These are phyloP conservation scores for Pseudogymnoascus sp. DNA, from an alignment of 2,329 filamentous ascomycete genomes.

Conservation along the genomic window DNA sequence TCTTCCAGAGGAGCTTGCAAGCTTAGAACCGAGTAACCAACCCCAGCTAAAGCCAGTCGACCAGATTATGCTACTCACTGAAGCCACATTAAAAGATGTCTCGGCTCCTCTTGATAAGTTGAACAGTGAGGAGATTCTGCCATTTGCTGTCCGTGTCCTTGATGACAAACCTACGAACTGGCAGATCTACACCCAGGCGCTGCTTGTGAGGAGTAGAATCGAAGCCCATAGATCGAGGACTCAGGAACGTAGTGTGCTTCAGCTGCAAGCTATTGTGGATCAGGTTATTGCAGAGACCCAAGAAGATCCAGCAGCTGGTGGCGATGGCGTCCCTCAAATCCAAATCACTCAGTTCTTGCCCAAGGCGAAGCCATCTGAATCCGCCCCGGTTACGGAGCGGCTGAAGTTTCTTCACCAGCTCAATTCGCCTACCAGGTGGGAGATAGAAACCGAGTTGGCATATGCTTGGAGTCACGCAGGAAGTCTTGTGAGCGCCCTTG, in stretches of 20 bases:
- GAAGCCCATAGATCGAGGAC: conserved; percentile 84
- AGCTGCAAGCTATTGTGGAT: conserved; percentile 91
- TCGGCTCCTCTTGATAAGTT: conserved; percentile 75
- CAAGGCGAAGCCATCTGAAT: conserved; percentile 64
- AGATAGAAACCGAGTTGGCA: conserved; percentile 87
- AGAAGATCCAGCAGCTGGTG: conserved; percentile 18
- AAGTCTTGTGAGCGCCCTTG: conserved; percentile 79
- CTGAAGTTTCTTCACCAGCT: conserved; percentile 79
- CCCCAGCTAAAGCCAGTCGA: conserved; percentile 77
- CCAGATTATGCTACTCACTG: conserved; percentile 83
- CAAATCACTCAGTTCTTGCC: conserved; percentile 75
- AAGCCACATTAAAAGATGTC: conserved; percentile 81
- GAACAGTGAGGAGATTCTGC: conserved; percentile 87
- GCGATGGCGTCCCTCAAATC: conserved; percentile 32
- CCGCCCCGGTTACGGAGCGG: conserved; percentile 68
- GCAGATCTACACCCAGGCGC: conserved; percentile 93
- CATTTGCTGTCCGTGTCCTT: conserved; percentile 82
- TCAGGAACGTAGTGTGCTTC: conserved; percentile 79
- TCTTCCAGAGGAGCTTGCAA: conserved; percentile 55
- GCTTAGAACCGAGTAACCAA: conserved; percentile 69
- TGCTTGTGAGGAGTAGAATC: conserved; percentile 82
- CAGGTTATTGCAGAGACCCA: conserved; percentile 83
- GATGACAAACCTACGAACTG: conserved; percentile 88
- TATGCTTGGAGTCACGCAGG: conserved; percentile 87
- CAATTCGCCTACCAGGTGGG: conserved; percentile 81